phyloP scores from a whole-genome alignment of 2,329 filamentous ascomycete species.

The Sclerotinia minor region DNA sequence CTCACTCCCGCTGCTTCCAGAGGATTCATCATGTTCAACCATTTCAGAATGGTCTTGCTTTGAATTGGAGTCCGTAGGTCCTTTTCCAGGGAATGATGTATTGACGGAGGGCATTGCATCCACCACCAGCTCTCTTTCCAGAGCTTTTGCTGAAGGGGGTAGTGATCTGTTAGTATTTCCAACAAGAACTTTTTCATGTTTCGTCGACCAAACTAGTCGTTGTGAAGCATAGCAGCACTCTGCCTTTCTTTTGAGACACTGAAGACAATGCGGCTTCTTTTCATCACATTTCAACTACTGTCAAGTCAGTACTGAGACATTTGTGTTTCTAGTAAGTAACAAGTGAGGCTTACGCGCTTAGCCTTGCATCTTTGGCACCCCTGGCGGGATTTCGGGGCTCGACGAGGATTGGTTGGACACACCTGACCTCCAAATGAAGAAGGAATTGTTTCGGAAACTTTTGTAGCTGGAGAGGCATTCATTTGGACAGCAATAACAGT shows the following conservation, averaged over 20 bases:
- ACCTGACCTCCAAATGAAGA: neutral
- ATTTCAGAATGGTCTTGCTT: neutral
- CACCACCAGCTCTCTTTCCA: neutral
- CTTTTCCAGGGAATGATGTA: no score
- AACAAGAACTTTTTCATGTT: conserved; percentile 38
- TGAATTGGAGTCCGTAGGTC: neutral
- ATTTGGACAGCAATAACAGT: neutral
- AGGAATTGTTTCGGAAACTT: neutral
- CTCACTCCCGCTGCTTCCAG: neutral
- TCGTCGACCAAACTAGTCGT: conserved; percentile 38
- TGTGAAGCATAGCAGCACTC: conserved; percentile 37
- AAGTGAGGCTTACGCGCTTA: conserved; percentile 33
- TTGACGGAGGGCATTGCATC: neutral
- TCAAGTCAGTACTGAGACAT: conserved; percentile 21
- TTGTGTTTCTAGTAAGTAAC: conserved; percentile 1
- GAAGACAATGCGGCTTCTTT: conserved; percentile 36
- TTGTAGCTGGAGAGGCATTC: neutral
- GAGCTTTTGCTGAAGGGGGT: conserved; percentile 2
- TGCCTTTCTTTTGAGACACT: conserved; percentile 35
- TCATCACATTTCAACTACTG: conserved; percentile 40
- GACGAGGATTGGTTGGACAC: conserved; percentile 32
- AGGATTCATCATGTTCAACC: neutral
- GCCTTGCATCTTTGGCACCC: conserved; percentile 39
- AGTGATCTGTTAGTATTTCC: neutral
- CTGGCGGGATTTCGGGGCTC: conserved; percentile 37